Conservation (phyloP, 2,329 filamentous ascomycete genomes). For the Fusarium siculi region DNA sequence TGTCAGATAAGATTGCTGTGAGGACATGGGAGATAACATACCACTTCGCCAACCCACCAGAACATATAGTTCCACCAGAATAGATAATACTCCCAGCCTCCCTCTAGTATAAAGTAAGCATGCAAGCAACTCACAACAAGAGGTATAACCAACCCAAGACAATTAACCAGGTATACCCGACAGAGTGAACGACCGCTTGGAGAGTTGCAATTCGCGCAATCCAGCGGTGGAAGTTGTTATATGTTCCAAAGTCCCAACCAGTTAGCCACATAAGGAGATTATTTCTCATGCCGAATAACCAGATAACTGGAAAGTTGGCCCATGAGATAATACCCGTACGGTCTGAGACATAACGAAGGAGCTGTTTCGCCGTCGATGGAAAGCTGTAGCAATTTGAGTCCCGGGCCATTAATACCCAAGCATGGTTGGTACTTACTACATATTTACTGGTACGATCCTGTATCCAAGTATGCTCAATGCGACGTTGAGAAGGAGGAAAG, state of each 20-base stretch:
- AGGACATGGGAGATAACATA: slow-evolving; percentile 36
- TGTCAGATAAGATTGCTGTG: too few relatives aligned
- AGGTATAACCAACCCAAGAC: too few relatives aligned
- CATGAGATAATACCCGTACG: slow-evolving; percentile 72
- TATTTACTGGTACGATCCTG: slow-evolving; percentile 49
- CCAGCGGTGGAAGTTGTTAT: slow-evolving; percentile 75
- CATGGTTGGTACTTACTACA: slow-evolving; percentile 49
- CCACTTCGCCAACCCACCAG: slow-evolving; percentile 62
- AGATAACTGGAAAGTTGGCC: slow-evolving; percentile 71
- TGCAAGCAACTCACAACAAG: too few relatives aligned
- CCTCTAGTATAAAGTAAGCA: slow-evolving; percentile 45
- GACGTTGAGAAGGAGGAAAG: slow-evolving; percentile 54
- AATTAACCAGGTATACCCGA: slow-evolving; percentile 63
- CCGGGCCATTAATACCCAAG: too few relatives aligned
- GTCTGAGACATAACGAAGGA: slow-evolving; percentile 68
- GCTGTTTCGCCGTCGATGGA: slow-evolving; percentile 47
- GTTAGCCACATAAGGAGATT: slow-evolving; percentile 74
- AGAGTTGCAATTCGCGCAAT: slow-evolving; percentile 70
- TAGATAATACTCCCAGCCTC: slow-evolving; percentile 50
- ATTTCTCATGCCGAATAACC: slow-evolving; percentile 75
- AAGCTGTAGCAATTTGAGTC: slow-evolving; percentile 45
- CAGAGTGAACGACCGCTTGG: slow-evolving; percentile 70
- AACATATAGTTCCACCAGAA: slow-evolving; percentile 56
- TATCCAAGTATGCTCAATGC: slow-evolving; percentile 52
- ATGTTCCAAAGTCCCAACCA: slow-evolving; percentile 74